These are phyloP conservation scores for Penicillium thymicola DNA, from an alignment of 2,329 filamentous ascomycete species.

Conservation along the genomic window DNA sequence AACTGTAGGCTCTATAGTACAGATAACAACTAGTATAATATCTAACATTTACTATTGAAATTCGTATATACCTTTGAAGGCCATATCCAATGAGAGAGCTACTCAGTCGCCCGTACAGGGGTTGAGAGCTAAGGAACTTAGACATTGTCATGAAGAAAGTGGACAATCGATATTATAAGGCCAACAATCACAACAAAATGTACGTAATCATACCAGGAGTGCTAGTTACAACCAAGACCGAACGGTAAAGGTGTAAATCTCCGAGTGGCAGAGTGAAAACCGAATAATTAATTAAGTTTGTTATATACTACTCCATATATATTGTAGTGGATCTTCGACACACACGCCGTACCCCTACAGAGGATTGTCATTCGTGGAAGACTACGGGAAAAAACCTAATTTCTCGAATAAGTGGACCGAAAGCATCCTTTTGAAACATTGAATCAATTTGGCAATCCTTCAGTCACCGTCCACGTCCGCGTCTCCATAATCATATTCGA, in stretches of 20 bases:
- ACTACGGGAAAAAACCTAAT: background rate
- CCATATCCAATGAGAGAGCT: no score
- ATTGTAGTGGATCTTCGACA: background rate
- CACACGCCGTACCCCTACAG: background rate
- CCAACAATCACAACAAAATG: no score
- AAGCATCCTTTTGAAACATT: background rate
- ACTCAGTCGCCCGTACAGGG: no score
- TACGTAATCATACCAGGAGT: no score
- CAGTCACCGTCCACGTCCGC: conserved; percentile 25
- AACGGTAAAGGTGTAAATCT: background rate
- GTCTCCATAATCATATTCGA: conserved; percentile 27
- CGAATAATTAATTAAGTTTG: background rate
- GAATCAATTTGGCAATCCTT: background rate
- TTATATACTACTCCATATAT: background rate
- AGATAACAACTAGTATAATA: no score
- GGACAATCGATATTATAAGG: no score
- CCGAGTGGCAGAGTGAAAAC: background rate
- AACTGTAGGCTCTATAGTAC: no score
- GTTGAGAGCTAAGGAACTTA: background rate
- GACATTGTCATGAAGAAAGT: background rate
- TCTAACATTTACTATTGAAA: no score
- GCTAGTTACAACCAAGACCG: background rate
- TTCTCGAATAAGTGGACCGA: background rate
- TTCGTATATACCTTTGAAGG: no score
- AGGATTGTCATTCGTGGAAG: background rate